phyloP scores from a whole-genome alignment of 306 rosid genomes.

The Glycine soja region DNA sequence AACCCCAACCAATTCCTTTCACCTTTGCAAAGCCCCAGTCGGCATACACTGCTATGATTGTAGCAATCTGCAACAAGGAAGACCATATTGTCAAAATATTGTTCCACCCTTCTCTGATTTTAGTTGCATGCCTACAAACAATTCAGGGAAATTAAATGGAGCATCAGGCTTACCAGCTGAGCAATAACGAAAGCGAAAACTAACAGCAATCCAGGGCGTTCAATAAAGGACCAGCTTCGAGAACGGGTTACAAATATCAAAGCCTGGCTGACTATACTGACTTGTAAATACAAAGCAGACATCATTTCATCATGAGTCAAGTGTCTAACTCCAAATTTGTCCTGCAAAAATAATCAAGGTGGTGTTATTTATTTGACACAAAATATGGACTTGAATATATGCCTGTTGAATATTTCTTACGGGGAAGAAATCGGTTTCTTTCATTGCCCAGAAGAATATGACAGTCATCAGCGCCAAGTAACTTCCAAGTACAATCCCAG shows the following conservation, averaged over 20 bases:
- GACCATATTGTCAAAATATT: slow-evolving; percentile 42
- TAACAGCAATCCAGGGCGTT: slow-evolving; percentile 85
- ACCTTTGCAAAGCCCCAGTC: slow-evolving; percentile 89
- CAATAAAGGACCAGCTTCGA: slow-evolving; percentile 88
- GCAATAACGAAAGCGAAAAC: slow-evolving; percentile 72
- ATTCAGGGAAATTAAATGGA: not conserved
- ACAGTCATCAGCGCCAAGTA: slow-evolving; percentile 97
- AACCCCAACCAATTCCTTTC: slow-evolving; percentile 92
- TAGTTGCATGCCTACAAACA: not conserved
- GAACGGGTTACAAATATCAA: slow-evolving; percentile 94
- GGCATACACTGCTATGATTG: slow-evolving; percentile 89
- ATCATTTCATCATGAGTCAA: slow-evolving; percentile 59
- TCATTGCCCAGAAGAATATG: slow-evolving; percentile 88
- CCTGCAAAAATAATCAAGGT: slow-evolving; percentile 53
- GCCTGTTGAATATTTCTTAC: slow-evolving; percentile 54
- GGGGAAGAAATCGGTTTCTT: slow-evolving; percentile 72
- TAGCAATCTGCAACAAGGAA: slow-evolving; percentile 74
- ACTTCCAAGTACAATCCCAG: slow-evolving; percentile 92
- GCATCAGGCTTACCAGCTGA: slow-evolving; percentile 71
- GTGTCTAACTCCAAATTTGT: slow-evolving; percentile 72
- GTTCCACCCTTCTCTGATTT: not conserved
- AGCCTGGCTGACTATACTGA: slow-evolving; percentile 98
- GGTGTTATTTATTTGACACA: slow-evolving; percentile 36
- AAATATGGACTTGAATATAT: slow-evolving; percentile 1
- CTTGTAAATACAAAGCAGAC: slow-evolving; percentile 96